phyloP scores from a whole-genome alignment of 176 grass and related monocot species.

The Lolium perenne region DNA sequence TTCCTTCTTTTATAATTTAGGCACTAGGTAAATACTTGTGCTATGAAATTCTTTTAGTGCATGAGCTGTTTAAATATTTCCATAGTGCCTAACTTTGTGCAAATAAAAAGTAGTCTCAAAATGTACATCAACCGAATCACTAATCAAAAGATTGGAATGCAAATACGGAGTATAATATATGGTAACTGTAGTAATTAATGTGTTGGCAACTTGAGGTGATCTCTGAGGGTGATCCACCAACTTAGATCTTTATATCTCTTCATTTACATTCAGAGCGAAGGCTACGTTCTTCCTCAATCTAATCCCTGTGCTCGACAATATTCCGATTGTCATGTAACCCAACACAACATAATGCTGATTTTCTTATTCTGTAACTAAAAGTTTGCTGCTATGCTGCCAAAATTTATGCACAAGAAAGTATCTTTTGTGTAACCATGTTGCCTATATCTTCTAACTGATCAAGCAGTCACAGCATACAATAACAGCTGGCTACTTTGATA shows the following conservation, averaged over 20 bases:
- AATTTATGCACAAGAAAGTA: constrained; percentile 9
- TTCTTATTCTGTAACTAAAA: background rate
- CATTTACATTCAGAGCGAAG: background rate
- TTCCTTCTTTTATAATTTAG: background rate
- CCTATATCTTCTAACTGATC: background rate
- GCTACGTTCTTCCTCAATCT: background rate
- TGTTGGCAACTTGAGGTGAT: background rate
- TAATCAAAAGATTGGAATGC: background rate
- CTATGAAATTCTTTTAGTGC: background rate
- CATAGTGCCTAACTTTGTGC: background rate
- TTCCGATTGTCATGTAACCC: constrained; percentile 27
- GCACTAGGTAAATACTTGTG: background rate
- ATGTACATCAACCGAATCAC: background rate
- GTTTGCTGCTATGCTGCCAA: background rate
- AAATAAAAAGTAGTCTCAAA: background rate
- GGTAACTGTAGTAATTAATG: background rate
- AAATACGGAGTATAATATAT: background rate
- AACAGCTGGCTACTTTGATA: constrained; percentile 20
- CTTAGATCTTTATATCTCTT: background rate
- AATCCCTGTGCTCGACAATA: background rate
- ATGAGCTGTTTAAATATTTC: background rate
- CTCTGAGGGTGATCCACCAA: background rate
- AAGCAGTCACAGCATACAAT: background rate
- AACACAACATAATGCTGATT: background rate
- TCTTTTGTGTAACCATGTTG: background rate